These are phyloP conservation scores for Termitomyces sp. DNA, from an alignment of 768 basidiomycete genomes.

Conservation along the genomic window DNA sequence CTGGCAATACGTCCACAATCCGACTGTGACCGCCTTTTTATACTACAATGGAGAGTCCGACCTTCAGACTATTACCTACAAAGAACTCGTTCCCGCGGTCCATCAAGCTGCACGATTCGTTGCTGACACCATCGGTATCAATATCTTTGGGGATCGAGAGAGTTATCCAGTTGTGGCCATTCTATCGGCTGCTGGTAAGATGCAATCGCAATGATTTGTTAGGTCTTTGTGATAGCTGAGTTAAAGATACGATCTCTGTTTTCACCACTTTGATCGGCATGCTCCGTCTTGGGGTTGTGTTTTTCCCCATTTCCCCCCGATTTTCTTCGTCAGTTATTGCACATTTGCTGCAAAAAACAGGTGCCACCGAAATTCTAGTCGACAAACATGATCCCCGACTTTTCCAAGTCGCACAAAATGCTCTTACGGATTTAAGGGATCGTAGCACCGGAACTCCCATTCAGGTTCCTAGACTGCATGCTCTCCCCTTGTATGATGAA, in stretches of 20 bases:
- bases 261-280: not conserved
- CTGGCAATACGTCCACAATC: not conserved
- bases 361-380: not conserved
- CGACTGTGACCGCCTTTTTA: not conserved
- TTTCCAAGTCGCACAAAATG: not conserved
- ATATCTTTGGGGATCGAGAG: not conserved
- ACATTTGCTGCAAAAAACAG: not conserved
- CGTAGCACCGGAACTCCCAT: not conserved
- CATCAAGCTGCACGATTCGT: not conserved
- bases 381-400: not conserved
- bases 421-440: not conserved
- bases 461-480: not conserved
- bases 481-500: not conserved
- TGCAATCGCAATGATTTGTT: not conserved
- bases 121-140: not conserved
- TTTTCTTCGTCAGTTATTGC: constrained; percentile 1
- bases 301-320: constrained; percentile 2
- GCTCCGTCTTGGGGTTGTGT: not conserved
- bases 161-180: not conserved
- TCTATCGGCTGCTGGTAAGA: not conserved
- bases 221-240: not conserved
- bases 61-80: not conserved
- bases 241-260: not conserved
- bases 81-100: not conserved
- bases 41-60: not conserved